Evolutionary conservation across 805 yeast species (phyloP).

Genomic region (Ogataea nitratoaversa): DNA sequence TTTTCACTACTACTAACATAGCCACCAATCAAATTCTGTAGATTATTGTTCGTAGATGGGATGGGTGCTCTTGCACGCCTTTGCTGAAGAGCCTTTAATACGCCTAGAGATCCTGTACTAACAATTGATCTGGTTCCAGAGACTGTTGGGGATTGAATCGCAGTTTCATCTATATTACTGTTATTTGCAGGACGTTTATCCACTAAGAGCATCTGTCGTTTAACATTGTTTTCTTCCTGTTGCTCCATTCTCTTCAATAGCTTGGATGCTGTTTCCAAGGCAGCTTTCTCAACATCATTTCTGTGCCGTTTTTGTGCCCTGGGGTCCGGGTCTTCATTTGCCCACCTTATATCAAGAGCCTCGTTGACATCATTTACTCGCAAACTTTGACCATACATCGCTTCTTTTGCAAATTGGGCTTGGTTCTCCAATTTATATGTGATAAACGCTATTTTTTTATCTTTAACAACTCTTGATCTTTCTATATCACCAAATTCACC

Average conservation of each 20-base stretch:
- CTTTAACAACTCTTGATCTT: constrained; percentile 54
- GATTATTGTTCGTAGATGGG: not conserved
- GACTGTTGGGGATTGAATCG: no score
- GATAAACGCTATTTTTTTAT: constrained; percentile 73
- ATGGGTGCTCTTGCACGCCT: not conserved
- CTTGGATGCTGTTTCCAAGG: constrained; percentile 48
- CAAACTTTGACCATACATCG: constrained; percentile 80
- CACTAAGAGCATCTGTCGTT: no score
- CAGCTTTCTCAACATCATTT: constrained; percentile 45
- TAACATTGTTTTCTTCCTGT: not conserved
- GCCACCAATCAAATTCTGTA: constrained; percentile 6
- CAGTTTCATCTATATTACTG: no score
- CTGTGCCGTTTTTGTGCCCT: constrained; percentile 48
- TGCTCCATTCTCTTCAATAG: constrained; percentile 30
- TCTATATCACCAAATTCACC: constrained; percentile 74
- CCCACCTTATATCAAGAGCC: constrained; percentile 76
- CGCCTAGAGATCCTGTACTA: constrained; percentile 6
- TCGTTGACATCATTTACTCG: constrained; percentile 49
- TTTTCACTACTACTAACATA: constrained; percentile 6
- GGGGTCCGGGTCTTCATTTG: constrained; percentile 84
- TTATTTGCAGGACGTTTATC: no score
- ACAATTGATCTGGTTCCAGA: constrained; percentile 3
- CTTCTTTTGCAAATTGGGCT: constrained; percentile 95
- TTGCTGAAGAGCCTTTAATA: constrained; percentile 5
- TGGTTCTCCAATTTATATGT: constrained; percentile 61